Base-by-base conservation (phyloP, 2,329 filamentous ascomycete genomes). In the Hymenoscyphus scutula region DNA sequence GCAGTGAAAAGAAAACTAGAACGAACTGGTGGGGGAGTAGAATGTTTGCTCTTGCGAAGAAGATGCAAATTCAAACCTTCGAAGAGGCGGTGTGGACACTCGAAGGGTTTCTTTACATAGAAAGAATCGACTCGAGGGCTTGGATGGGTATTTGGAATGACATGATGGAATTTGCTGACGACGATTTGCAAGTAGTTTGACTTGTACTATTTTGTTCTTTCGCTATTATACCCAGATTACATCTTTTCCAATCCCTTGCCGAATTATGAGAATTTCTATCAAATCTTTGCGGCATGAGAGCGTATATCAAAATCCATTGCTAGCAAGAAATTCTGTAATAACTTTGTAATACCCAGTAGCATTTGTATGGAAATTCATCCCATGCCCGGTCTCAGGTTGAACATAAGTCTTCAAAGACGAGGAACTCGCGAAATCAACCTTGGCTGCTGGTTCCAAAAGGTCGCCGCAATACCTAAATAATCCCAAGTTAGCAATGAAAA, bases 341-440 rank as follows among this genome's bases (percentile, higher is more conserved):
- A 60, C 45, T 5, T 29, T 32, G 45, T 65, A 67, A 11, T 60
- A 62, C 19, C 62, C 62, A 23, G 60, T 65, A 13, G 63, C 65
- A 23, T 65, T 67, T n/a, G 54, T 58, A 32, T 53, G 56, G 5
- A 64, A 61, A 30, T 65, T 67, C 59, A 74, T 65, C 48, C 68
- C 69, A 64, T 73, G 70, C 19, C 69, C 70, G 25, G 67, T 66
- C 1, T 67, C 65, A 13, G 68, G 69, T 54, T 70, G 66, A 8
- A 74, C 45, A 23, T 62, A 59, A 15, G 59, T 61, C 27, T 60
- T 30, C 11, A 65, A 58, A 34, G 62, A 60, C 8, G 38, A 62
- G n/a, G 61, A 53, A 41, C 60, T 61, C 1, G 60, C 55, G 53
- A 64, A 66, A 23, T 37, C 41, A 10, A 60, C 64, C 51, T 62